These are phyloP conservation scores for Vanderwaltozyma tropicalis DNA, from an alignment of 805 yeast genomes.

Conservation along the genomic window DNA sequence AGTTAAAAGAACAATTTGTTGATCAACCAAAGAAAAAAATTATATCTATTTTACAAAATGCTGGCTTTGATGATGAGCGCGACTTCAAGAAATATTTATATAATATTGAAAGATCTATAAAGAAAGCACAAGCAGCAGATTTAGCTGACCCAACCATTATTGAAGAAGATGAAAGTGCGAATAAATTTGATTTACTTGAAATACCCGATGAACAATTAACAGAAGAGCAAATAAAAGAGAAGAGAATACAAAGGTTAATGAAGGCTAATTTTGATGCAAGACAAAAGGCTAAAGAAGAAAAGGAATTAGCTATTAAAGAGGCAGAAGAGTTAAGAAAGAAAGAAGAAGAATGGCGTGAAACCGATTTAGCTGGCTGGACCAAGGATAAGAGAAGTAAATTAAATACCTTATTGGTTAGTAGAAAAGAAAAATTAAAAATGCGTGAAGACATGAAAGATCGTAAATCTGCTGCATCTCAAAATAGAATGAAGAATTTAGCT, in stretches of 20 bases:
- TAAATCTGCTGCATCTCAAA: constrained; percentile 84
- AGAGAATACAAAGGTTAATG: constrained; percentile 69
- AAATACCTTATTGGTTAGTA: constrained; percentile 43
- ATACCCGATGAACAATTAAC: constrained; percentile 74
- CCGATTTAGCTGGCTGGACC: constrained; percentile 74
- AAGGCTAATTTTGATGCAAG: constrained; percentile 88
- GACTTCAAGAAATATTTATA: constrained; percentile 59
- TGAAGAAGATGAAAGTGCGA: constrained; percentile 39
- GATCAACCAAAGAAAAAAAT: constrained; percentile 43
- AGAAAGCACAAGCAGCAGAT: constrained; percentile 54
- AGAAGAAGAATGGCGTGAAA: constrained; percentile 69
- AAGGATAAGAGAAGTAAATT: constrained; percentile 54
- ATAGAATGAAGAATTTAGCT: constrained; percentile 84
- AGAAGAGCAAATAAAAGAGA: constrained; percentile 76
- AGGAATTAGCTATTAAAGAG: constrained; percentile 51
- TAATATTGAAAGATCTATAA: constrained; percentile 58
- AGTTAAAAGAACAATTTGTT: constrained; percentile 42
- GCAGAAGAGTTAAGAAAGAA: constrained; percentile 49
- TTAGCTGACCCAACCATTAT: constrained; percentile 45
- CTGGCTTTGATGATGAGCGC: constrained; percentile 67
- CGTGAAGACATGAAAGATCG: constrained; percentile 75
- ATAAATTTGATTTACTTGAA: constrained; percentile 61
- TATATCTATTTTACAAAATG: constrained; percentile 47
- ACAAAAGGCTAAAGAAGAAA: constrained; percentile 68
- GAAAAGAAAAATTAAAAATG: constrained; percentile 59